Conservation (phyloP, 2,329 filamentous ascomycete genomes). For the Beauveria medogensis region DNA sequence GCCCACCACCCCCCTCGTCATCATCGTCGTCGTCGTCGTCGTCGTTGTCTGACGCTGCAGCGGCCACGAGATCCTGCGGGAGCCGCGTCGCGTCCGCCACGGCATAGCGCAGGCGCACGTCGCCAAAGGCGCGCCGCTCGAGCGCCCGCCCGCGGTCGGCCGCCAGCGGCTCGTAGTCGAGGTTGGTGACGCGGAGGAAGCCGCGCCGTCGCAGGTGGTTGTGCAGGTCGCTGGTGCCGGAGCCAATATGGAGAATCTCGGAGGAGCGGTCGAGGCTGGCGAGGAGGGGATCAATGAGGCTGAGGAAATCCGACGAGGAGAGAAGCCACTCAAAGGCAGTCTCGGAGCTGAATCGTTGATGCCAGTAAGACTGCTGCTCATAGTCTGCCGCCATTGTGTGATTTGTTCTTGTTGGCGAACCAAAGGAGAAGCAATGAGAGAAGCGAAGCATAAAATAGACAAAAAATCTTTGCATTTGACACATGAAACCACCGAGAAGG, state of each 20-base stretch:
- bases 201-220: slow-evolving; percentile 36
- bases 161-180: slow-evolving; percentile 43
- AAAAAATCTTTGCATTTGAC: neutral
- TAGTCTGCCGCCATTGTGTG: slow-evolving; percentile 27
- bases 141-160: slow-evolving; percentile 33
- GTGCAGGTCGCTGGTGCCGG: slow-evolving; percentile 42
- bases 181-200: slow-evolving; percentile 36
- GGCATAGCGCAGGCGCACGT: slow-evolving; percentile 34
- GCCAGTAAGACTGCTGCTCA: slow-evolving; percentile 44
- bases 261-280: slow-evolving; percentile 18
- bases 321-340: slow-evolving; percentile 40
- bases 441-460: neutral
- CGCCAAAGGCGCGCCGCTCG: slow-evolving; percentile 33
- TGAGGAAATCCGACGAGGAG: slow-evolving; percentile 32
- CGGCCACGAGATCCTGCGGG: slow-evolving; percentile 6
- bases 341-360: slow-evolving; percentile 36
- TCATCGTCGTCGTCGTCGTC: neutral
- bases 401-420: neutral
- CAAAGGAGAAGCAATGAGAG: neutral
- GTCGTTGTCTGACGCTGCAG: neutral
- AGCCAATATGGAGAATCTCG: slow-evolving; percentile 38
- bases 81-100: slow-evolving; percentile 39
- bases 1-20: neutral
- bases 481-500: neutral
- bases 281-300: slow-evolving; percentile 32